Base-by-base conservation (phyloP, 2,329 filamentous ascomycete species). In the Aureobasidium mangrovei region DNA sequence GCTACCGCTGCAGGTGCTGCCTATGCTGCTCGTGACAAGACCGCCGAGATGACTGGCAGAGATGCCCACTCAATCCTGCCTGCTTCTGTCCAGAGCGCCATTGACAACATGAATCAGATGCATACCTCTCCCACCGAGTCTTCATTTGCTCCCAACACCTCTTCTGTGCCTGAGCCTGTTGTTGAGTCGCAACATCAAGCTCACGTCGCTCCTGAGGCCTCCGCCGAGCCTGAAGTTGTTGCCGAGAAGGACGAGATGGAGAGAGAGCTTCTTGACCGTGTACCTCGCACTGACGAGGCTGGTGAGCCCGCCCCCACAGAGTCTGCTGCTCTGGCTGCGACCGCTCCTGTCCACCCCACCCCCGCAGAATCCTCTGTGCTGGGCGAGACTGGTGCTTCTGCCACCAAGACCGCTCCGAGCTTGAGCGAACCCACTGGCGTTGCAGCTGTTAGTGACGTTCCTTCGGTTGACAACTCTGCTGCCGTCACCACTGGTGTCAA, bases 161-260 rank as follows among this genome's bases (percentile, higher is more conserved):
- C 61, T 26, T 26, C 33, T 26, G 64, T 66, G 0, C 65, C 65
- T 18, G 54, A 59, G 9, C 62, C 61, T 45, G 65, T 67, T 26
- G 57, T 58, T 18, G 60, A 59, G 8, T 65, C 62, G 32, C 64
- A 66, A 76, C 4, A 62, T 65, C 18, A 72, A 52, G 78, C 85
- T 26, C 78, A 81, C 53, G 68, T 77, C 63, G 75, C 74, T 57
- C 84, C 87, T 7, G 88, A 93, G 70, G 88, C 88, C 33, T 80
- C 85, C 35, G 78, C 79, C 54, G 85, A 83, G 68, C 74, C 81
- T 1, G 76, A 77, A 54, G 85, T 83, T 18, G 86, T 93, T 5
- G 72, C 79, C 58, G 86, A 91, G 62, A 93, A 93, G 79, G 81
- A 80, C 67, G 77, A 75, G 7, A 77, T 90, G 4, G 88, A 94